Base-by-base conservation (phyloP, 306 rosid species). In the Hippophae rhamnoides region DNA sequence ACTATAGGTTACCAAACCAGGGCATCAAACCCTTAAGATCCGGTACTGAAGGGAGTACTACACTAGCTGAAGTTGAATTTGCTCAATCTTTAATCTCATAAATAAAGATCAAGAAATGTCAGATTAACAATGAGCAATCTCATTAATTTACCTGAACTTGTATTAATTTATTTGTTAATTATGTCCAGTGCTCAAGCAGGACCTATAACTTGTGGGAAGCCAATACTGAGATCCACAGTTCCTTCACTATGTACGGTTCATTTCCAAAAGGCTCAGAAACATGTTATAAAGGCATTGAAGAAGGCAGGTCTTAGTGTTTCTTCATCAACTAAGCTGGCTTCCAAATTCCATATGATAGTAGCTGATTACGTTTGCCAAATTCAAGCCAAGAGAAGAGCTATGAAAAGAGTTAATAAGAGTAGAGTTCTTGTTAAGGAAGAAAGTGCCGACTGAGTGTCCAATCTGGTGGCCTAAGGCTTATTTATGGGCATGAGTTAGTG, bases 241-340 rank as follows among this genome's bases (percentile, higher is more conserved):
- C 86, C 89, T 51, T 72, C 78, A 53, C 78, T 80, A 62, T 83
- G 95, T 71, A 43, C 12, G 52, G 66, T 51, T 31, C 95, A 86
- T 66, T 67, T 74, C 56, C 81, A 69, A 57, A 72, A 67, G 57
- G 83, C 83, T 52, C 80, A 74, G 61, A 86, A 69, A 72, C 79
- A 77, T 74, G 83, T 82, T 18, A 52, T 65, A 5, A 63, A 76
- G 72, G 63, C 82, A 45, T 68, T 86, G 71, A 72, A 72, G 73
- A 62, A 65, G 70, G 70, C 70, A 10, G 81, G 82, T 41, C 75
- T 69, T n/a, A 86, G 78, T 53, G 60, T 72, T 74, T 55, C 81
- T 61, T 62, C 86, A 8, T 7, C 70, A 10, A 59, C 57, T 61
- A 74, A 67, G 66, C 58, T 69, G 58, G 69, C 70, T 54, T 85